Conservation (phyloP, 768 basidiomycete species). For the Kwoniella sp. region DNA sequence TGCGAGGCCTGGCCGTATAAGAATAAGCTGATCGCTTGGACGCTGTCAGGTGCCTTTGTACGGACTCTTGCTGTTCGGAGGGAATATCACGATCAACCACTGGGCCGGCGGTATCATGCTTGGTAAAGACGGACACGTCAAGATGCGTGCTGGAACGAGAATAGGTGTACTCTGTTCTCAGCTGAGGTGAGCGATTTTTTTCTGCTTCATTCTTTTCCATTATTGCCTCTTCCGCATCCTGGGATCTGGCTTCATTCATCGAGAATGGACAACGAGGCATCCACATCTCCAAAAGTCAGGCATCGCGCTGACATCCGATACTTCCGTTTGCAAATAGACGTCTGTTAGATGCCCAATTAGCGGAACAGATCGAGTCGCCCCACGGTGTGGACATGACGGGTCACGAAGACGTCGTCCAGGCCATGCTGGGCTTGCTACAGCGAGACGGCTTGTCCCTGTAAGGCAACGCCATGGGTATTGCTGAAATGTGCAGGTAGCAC, state of each 20-base stretch:
- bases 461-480: too few species aligned
- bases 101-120: conserved; percentile 72
- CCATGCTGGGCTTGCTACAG: conserved; percentile 58
- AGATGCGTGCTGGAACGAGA: conserved; percentile 79
- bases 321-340: conserved; percentile 59
- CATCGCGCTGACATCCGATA: background rate
- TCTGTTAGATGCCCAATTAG: conserved; percentile 70
- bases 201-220: conserved; percentile 24
- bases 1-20: too few species aligned
- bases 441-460: conserved; percentile 53
- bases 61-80: conserved; percentile 80
- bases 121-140: conserved; percentile 63
- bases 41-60: conserved; percentile 75
- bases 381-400: conserved; percentile 60
- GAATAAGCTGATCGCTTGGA: background rate
- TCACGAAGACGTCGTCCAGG: conserved; percentile 62
- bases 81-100: conserved; percentile 75
- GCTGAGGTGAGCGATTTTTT: conserved; percentile 64
- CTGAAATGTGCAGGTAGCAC: too few species aligned
- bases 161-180: conserved; percentile 89
- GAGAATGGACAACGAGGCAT: too few species aligned
- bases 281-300: background rate
- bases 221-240: too few species aligned
- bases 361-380: conserved; percentile 64
- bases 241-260: too few species aligned